phyloP scores from a whole-genome alignment of 2,329 filamentous ascomycete genomes.

The Cordyceps militaris region DNA sequence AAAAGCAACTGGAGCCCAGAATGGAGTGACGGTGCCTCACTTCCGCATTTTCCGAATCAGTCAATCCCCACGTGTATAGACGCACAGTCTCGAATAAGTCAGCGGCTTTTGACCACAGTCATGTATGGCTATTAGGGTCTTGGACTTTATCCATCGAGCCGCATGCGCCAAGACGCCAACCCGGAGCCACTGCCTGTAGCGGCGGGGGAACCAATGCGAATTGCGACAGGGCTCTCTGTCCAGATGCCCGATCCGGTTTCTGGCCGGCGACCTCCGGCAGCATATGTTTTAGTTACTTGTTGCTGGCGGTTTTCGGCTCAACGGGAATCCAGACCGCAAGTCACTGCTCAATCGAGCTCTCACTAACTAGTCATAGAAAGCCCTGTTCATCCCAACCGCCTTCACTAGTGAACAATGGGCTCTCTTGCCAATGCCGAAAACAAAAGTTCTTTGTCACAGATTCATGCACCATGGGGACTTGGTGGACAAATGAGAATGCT shows the following conservation, averaged over 20 bases:
- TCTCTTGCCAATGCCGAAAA: background rate
- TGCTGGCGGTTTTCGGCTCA: background rate
- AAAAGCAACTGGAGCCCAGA: background rate
- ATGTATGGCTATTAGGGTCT: background rate
- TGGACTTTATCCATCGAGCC: background rate
- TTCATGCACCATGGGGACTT: background rate
- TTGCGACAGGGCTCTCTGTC: background rate
- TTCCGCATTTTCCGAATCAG: constrained; percentile 1
- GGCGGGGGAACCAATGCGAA: background rate
- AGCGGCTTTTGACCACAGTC: background rate
- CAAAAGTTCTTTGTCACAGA: background rate
- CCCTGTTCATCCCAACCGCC: background rate
- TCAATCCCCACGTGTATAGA: background rate
- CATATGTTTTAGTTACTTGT: background rate
- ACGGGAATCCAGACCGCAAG: background rate
- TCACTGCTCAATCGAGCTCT: background rate
- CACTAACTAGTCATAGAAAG: background rate
- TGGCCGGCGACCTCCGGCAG: background rate
- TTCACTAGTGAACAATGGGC: background rate
- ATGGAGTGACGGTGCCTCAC: background rate
- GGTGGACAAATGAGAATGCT: background rate
- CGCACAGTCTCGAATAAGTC: background rate
- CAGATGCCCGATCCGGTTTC: background rate
- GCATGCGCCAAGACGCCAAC: background rate
- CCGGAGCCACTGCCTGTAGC: background rate